Conservation (phyloP, 148 eudicot species). For the Diospyros lotus region DNA sequence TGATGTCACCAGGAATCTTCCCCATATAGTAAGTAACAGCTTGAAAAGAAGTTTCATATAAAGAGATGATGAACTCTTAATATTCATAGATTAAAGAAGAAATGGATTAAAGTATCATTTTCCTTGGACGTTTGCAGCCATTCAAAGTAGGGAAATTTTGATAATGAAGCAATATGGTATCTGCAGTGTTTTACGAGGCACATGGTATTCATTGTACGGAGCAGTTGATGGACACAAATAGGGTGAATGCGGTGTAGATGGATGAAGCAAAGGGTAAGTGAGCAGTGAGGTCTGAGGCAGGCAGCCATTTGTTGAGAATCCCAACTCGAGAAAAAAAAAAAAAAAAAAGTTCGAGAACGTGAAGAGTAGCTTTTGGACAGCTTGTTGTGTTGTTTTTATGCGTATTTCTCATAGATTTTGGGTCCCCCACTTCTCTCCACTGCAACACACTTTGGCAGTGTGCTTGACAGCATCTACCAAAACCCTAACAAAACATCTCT, state of each 20-base stretch:
- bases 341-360: constrained; percentile 16
- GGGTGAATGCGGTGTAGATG: neutral
- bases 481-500: neutral
- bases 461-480: constrained; percentile 11
- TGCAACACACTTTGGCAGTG: constrained; percentile 17
- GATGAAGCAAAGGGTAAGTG: neutral
- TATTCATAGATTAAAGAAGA: too few species aligned
- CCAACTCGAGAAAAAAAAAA: neutral
- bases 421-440: constrained; percentile 21
- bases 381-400: constrained; percentile 41
- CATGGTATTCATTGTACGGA: neutral
- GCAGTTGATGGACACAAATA: neutral
- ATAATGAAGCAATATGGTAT: too few species aligned
- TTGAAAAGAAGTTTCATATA: too few species aligned
- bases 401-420: constrained; percentile 11
- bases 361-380: constrained; percentile 41
- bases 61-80: too few species aligned
- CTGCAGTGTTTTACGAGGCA: too few species aligned
- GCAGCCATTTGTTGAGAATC: constrained; percentile 2
- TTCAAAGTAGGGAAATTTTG: too few species aligned
- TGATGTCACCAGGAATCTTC: too few species aligned
- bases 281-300: neutral
- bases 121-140: too few species aligned
- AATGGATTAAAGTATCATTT: too few species aligned
- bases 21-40: too few species aligned